Base-by-base conservation (phyloP, 2,329 filamentous ascomycete genomes). In the Triangularia setosa region DNA sequence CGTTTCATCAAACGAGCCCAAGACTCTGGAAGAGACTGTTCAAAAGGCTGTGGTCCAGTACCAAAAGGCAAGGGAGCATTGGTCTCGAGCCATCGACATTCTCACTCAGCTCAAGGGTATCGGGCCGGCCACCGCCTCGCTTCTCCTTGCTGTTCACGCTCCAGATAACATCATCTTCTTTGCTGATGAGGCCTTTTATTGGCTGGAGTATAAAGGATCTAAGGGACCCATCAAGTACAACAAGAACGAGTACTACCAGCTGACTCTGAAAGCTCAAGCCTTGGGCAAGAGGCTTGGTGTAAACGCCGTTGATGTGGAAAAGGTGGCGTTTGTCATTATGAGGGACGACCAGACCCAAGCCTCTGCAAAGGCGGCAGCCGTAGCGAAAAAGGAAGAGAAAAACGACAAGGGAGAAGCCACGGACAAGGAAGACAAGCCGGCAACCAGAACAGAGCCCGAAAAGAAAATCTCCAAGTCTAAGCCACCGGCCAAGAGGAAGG, bases 131-230 rank as follows among this genome's bases (percentile, higher is more conserved):
- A 94, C 91, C 0, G 91, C 90, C 0, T 91, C 90, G 1, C 83
- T 95, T 30, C 77, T 94, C 1, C 81, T 95, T 2, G 84, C 88
- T 4, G 84, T 90, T 4, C 83, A 87, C 68, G 82, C 87, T 65
- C 83, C 88, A 0, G 75, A 79, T 0, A 76, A 77, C 12, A 80
- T 88, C 58, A 83, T 90, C 1, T 94, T 94, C 80, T 94, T 94
- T 76, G 90, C 88, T 2, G 92, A 96, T 72, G 91, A 95, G 75
- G 82, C 88, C 3, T 94, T 88, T 72, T 83, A 87, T 68, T 94
- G 90, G 90, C 76, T 90, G 5, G 85, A 85, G 71, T 85, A 83
- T 72, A 74, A 76, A n/a, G 81, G 81, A 0, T 76, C 78, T 48
- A 81, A 78, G 61, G 76, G 72, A 0, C 75, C 79, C 24, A 87